Evolutionary conservation across 2,329 filamentous ascomycete species (phyloP), one percentile per base, ranked within the genome.

Genomic region (Penicillium janthinellum): DNA sequence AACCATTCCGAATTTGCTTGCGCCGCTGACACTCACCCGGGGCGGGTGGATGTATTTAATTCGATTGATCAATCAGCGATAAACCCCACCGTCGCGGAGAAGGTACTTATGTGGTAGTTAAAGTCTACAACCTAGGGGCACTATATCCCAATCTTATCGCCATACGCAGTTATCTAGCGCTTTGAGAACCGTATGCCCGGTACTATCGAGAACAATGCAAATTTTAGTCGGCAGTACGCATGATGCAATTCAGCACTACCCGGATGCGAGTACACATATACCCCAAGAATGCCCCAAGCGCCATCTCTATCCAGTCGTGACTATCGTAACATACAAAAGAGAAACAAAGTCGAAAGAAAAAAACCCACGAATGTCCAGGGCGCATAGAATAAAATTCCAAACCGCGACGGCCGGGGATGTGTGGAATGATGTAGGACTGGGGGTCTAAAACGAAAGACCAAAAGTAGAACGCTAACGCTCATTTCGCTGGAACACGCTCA

Each of bases 401-500:
- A 44, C n/a, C n/a, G 6, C 28, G 35, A 54, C 5, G 22, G 7
- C 10, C 17, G 15, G 17, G 38, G 28, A 38, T 4, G 41, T 17
- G 20, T 12, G 44, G 25, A 39, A 31, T 3, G 31, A n/a, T 12
- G 20, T 55, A 39, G 55, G 47, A 44, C 48, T 50, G 57, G 47
- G 35, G 51, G 25, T 54, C 38, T 56, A 5, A 35, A 35, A 35
- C 22, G 7, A 54, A 47, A 55, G 41, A 48, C 44, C 38, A 34
- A 57, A 55, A 57, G 34, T 4, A 25, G 4, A 65, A 54, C 35
- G 49, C 35, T 41, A 59, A 58, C 63, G 60, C 62, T 72, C 70
- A 79, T 68, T 77, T 77, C 58, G 75, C 77, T 57, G 77, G 72
- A 54, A 77, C 78, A 61, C 81, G 74, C 75, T 85, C 83, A 71